These are phyloP conservation scores for Podosphaera aphanis DNA, from an alignment of 2,329 filamentous ascomycete species.

Conservation along the genomic window DNA sequence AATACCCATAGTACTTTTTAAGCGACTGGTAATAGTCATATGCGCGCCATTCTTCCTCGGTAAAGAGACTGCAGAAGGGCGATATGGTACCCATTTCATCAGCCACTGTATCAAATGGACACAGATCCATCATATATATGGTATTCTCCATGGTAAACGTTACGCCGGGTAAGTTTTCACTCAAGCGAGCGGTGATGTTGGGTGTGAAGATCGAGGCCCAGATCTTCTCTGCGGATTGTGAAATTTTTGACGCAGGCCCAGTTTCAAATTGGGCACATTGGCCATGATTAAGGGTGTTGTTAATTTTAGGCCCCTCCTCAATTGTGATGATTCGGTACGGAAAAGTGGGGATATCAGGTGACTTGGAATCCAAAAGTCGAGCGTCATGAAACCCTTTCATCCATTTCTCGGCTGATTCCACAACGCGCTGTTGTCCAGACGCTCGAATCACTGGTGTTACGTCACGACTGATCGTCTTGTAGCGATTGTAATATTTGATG, in stretches of 20 bases:
- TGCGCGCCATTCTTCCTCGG: slow-evolving; percentile 42
- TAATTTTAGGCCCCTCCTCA: slow-evolving; percentile 38
- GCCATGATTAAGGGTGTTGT: slow-evolving; percentile 64
- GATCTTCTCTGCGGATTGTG: slow-evolving; percentile 24
- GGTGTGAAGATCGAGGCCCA: slow-evolving; percentile 44
- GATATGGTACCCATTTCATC: slow-evolving; percentile 32
- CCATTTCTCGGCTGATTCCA: slow-evolving; percentile 55
- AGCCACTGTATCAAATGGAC: slow-evolving; percentile 63
- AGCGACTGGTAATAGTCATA: slow-evolving; percentile 68
- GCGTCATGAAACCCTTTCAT: slow-evolving; percentile 43
- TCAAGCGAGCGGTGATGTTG: slow-evolving; percentile 44
- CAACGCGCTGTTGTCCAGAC: slow-evolving; percentile 44
- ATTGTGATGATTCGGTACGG: slow-evolving; percentile 39
- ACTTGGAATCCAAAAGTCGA: slow-evolving; percentile 19
- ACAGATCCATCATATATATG: slow-evolving; percentile 66
- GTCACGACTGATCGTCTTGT: slow-evolving; percentile 33
- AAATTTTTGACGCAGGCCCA: slow-evolving; percentile 26
- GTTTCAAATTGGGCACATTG: slow-evolving; percentile 42
- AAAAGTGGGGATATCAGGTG: slow-evolving; percentile 20
- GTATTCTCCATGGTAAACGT: slow-evolving; percentile 39
- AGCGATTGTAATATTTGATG: slow-evolving; percentile 50
- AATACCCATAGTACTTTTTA: slow-evolving; percentile 67
- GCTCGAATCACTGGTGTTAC: slow-evolving; percentile 48
- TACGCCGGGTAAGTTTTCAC: slow-evolving; percentile 41
- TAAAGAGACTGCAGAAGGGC: slow-evolving; percentile 57